A percentile compares a stretch with the other conserved stretches of the same genome.
Conservation (phyloP, 169 alveolate species). For the Eimeria falciformis region DNA sequence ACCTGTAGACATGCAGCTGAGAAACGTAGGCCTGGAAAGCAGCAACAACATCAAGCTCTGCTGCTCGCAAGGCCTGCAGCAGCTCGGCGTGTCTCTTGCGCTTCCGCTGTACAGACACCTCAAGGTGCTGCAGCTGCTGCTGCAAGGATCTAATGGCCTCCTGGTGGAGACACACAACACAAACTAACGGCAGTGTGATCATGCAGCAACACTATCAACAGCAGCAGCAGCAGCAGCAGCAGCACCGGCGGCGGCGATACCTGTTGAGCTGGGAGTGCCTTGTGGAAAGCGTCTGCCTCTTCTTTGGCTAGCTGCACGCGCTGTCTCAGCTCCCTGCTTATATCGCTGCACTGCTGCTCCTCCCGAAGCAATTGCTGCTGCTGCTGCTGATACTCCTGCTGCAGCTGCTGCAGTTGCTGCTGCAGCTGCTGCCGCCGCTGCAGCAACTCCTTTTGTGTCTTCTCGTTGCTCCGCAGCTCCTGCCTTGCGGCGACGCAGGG, state of each 20-base stretch:
- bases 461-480: not conserved
- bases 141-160: conserved; percentile 1
- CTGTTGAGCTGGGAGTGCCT: not conserved
- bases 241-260: conserved; percentile 15
- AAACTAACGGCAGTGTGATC: not conserved
- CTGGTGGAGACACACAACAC: not conserved
- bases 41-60: not conserved
- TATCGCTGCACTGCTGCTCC: not conserved
- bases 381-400: not conserved
- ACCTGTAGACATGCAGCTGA: not conserved
- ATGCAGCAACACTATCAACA: not conserved
- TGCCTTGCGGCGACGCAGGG: not conserved
- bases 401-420: not conserved
- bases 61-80: not conserved
- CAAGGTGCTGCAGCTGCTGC: conserved; percentile 39
- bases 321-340: not conserved
- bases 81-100: not conserved
- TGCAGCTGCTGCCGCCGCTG: conserved; percentile 1
- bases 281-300: not conserved
- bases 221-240: conserved; percentile 22
- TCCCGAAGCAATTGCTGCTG: conserved; percentile 27
- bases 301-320: conserved; percentile 45
- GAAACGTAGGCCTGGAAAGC: not conserved
- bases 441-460: not conserved
- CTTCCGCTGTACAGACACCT: conserved; percentile 1